Evolutionary conservation across 2,329 filamentous ascomycete genomes (phyloP), one percentile per base, ranked within the genome.

Genomic region (Colletotrichum nymphaeae): DNA sequence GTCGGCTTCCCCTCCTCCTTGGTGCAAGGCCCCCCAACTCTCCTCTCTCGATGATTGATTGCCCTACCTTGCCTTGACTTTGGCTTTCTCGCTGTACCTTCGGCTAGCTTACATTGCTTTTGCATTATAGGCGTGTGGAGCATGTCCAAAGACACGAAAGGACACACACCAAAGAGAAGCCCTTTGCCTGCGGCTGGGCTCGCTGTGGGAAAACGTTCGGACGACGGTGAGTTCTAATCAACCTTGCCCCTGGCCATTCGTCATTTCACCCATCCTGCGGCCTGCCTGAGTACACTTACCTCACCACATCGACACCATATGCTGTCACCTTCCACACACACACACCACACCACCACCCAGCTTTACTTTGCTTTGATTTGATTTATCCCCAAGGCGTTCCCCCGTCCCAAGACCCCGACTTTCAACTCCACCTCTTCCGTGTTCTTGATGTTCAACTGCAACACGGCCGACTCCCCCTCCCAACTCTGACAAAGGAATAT

Each of bases 131-230:
- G 80, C 89, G 90, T 77, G 89, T 91, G 76, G 90, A 92, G 80
- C 90, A 92, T 81, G 88, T 92, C 66, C 89, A 91, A 80, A 86
- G 90, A 79, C 90, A 92, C 80, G 89, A 91, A 80, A 86, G 89
- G 75, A 91, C 89, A 42, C 90, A 92, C 81, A 92, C 90, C 76
- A 91, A 91, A 78, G 90, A 91, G 82, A 91, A 91, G 80, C 90
- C 90, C 9, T 92, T 91, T 78, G 86, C 87, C 63, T 92, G 90
- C 77, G 84, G 78, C 74, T 90, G 89, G 88, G 86, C 86, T 78
- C 85, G 87, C 55, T 92, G 90, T 81, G 89, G 89, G 62, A 91
- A 91, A 82, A 90, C 87, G 1, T 92, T 91, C 82, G 89, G 89
- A 78, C 84, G 90, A 83, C 86, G 89, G 89, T 91, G 80, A 86